These are phyloP conservation scores for Dipteronia dyeriana DNA, from an alignment of 345 rosid species.

Conservation along the genomic window DNA sequence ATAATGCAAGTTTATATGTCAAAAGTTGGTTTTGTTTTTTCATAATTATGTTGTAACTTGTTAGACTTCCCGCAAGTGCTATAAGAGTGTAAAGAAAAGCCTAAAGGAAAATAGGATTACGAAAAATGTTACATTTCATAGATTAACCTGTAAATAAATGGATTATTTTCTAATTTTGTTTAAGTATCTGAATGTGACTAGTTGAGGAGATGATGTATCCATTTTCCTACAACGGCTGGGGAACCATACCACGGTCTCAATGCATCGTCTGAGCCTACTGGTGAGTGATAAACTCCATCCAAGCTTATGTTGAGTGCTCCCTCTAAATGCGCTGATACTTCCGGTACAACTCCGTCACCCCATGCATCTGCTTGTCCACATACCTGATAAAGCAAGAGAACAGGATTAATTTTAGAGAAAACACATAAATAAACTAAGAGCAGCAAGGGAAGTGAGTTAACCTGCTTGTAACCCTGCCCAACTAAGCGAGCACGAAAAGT, in stretches of 20 bases:
- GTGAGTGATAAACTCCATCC: slow-evolving; percentile 87
- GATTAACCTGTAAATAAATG: not conserved
- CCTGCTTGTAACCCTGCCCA: slow-evolving; percentile 99
- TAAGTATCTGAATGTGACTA: slow-evolving; percentile 25
- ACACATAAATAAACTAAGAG: not conserved
- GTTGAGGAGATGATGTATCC: slow-evolving; percentile 75
- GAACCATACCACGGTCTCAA: slow-evolving; percentile 93
- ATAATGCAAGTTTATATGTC: too few species aligned
- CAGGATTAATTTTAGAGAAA: not conserved
- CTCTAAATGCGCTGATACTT: slow-evolving; percentile 75
- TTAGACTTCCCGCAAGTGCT: too few species aligned
- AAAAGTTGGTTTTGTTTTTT: too few species aligned
- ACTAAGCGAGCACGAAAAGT: slow-evolving; percentile 72
- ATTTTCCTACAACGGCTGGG: slow-evolving; percentile 60
- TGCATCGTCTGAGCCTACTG: slow-evolving; percentile 77
- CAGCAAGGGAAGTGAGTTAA: slow-evolving; percentile 7
- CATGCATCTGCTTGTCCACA: slow-evolving; percentile 89
- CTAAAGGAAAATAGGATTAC: not conserved
- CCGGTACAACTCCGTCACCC: slow-evolving; percentile 99
- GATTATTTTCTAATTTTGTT: not conserved
- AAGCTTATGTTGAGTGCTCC: slow-evolving; percentile 81
- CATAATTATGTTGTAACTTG: too few species aligned
- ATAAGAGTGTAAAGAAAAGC: too few species aligned
- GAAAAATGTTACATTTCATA: not conserved
- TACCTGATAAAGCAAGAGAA: slow-evolving; percentile 41